Percentiles rank a stretch among this genome's conserved stretches.
These are phyloP conservation scores for Triticum turgidum DNA, from an alignment of 176 grass and related monocot genomes.

Conservation along the genomic window DNA sequence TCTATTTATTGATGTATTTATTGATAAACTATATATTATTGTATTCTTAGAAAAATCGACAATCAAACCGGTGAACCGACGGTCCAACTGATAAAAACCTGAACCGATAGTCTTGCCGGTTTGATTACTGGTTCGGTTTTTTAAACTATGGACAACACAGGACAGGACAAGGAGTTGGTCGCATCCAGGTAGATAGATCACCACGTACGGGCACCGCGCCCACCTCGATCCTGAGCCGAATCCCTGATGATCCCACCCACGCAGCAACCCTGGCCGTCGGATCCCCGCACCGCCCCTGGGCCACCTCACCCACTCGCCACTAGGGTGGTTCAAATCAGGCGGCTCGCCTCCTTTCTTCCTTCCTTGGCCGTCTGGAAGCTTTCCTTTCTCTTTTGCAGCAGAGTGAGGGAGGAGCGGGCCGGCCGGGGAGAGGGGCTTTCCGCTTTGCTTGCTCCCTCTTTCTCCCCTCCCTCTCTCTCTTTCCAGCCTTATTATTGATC, in stretches of 20 bases:
- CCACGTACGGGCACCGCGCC: no score
- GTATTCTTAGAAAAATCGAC: no score
- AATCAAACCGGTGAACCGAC: no score
- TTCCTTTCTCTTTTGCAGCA: neutral
- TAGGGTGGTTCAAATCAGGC: neutral
- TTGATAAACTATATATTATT: no score
- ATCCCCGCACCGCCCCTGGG: neutral
- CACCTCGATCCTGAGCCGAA: no score
- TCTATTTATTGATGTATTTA: no score
- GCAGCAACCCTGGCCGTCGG: neutral
- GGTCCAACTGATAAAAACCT: no score
- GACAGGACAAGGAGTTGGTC: no score
- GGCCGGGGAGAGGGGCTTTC: conserved; percentile 4
- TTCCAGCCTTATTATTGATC: neutral
- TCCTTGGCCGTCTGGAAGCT: neutral
- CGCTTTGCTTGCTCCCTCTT: conserved; percentile 24
- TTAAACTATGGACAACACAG: no score
- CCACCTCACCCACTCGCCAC: neutral
- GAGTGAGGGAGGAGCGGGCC: neutral
- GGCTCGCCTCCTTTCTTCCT: neutral
- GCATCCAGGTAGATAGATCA: no score
- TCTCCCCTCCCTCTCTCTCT: neutral
- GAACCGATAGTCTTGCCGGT: no score
- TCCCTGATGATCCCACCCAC: neutral
- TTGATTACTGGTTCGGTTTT: no score